A percentile compares a stretch with the other conserved stretches of the same genome.
These are phyloP conservation scores for Annona cherimola DNA, from an alignment of 164 flowering plant genomes.

Conservation along the genomic window DNA sequence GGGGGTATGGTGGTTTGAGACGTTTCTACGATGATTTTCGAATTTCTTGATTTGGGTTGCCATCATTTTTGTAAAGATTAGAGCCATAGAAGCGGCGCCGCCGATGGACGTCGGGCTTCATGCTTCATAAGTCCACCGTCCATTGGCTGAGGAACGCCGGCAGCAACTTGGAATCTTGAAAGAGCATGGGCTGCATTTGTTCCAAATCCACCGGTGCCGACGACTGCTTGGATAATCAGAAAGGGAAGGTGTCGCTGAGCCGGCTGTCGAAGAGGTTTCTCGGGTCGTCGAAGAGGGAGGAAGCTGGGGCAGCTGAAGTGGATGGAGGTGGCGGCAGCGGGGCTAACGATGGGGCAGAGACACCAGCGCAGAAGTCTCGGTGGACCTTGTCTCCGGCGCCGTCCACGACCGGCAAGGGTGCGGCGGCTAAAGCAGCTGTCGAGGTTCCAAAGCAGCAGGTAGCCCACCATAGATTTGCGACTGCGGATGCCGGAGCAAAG, in stretches of 20 bases:
- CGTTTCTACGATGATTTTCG: too few species aligned
- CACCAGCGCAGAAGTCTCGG: constrained; percentile 10
- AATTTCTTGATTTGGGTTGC: neutral
- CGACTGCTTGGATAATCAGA: constrained; percentile 19
- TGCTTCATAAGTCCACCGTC: constrained; percentile 13
- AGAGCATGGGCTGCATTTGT: constrained; percentile 84
- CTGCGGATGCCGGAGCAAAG: constrained; percentile 15
- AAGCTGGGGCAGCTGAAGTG: constrained; percentile 25
- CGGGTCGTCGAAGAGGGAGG: constrained; percentile 41
- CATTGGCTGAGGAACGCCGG: neutral
- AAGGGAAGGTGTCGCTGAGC: constrained; percentile 24
- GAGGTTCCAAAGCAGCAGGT: constrained; percentile 6
- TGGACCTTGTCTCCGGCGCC: constrained; percentile 8
- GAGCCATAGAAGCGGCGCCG: neutral
- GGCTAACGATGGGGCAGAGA: constrained; percentile 5
- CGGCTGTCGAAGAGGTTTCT: constrained; percentile 30
- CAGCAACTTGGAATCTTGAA: constrained; percentile 3
- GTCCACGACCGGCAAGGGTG: constrained; percentile 6
- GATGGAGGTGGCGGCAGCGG: constrained; percentile 5
- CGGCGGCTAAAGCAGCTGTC: constrained; percentile 5
- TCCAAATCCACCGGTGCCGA: constrained; percentile 42
- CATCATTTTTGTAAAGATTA: neutral
- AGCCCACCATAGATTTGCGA: constrained; percentile 20
- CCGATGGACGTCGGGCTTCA: constrained; percentile 4
- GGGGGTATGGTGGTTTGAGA: constrained; percentile 4